phyloP scores from a whole-genome alignment of 2,329 filamentous ascomycete genomes.

The Colletotrichum sojae region DNA sequence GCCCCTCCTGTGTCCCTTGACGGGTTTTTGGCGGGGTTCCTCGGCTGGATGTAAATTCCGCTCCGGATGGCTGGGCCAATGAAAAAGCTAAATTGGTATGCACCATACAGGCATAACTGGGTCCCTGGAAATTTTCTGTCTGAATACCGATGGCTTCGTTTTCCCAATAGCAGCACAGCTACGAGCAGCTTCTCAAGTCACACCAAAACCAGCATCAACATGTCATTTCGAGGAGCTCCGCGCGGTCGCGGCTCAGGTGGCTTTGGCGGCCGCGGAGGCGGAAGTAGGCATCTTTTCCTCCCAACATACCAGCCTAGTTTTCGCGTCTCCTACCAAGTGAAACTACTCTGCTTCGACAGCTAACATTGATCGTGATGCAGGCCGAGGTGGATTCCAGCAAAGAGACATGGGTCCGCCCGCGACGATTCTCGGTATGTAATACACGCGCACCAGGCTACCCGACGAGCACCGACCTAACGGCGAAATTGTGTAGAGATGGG shows the following conservation, averaged over 20 bases:
- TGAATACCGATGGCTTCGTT: conserved; percentile 11
- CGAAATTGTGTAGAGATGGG: conserved; percentile 80
- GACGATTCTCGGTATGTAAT: conserved; percentile 39
- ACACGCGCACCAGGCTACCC: background rate
- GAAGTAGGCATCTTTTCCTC: conserved; percentile 17
- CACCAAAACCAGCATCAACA: conserved; percentile 33
- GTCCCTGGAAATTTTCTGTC: conserved; percentile 42
- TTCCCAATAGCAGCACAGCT: conserved; percentile 28
- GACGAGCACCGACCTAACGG: conserved; percentile 8
- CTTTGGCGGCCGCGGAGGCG: conserved; percentile 41
- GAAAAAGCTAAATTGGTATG: conserved; percentile 30
- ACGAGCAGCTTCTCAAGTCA: conserved; percentile 36
- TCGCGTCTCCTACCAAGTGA: background rate
- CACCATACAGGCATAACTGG: conserved; percentile 30
- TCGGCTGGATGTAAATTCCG: conserved; percentile 28
- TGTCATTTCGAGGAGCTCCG: conserved; percentile 43
- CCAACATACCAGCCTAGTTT: background rate
- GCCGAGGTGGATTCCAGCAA: conserved; percentile 41
- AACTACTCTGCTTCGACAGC: background rate
- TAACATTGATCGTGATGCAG: conserved; percentile 25
- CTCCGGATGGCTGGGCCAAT: conserved; percentile 22
- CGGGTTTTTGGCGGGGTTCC: conserved; percentile 29
- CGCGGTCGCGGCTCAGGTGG: conserved; percentile 41
- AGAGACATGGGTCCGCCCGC: conserved; percentile 42
- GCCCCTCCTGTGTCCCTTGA: background rate